Percentiles rank a stretch among this genome's conserved stretches.
Evolutionary conservation across 73 alveolate species (phyloP).

Genomic region (Paraurostyla sp.): DNA sequence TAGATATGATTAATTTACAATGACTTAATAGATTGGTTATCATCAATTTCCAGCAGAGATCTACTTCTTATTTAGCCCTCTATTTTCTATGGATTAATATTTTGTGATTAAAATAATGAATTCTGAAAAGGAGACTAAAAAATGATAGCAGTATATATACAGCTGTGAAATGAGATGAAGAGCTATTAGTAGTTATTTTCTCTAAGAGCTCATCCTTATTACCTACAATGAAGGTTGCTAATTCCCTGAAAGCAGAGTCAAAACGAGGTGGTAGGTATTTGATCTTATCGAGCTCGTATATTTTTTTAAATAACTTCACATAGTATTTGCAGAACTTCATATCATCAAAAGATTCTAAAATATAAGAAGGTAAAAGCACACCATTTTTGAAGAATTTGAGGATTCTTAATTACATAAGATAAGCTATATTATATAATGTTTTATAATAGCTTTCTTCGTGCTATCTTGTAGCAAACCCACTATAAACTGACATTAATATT

Average conservation of each 20-base stretch:
- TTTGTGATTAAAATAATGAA: background rate
- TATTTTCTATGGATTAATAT: background rate
- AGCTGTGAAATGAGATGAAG: background rate
- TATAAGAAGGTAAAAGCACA: background rate
- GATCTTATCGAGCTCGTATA: slow-evolving; percentile 4
- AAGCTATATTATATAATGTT: background rate
- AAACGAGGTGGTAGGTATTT: slow-evolving; percentile 17
- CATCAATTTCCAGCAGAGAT: background rate
- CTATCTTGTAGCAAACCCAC: slow-evolving; percentile 18
- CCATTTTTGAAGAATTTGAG: slow-evolving; percentile 31
- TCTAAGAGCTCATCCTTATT: background rate
- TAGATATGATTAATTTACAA: background rate
- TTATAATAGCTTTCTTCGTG: slow-evolving; percentile 6
- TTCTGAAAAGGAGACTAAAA: slow-evolving; percentile 10
- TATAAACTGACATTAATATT: slow-evolving; percentile 32
- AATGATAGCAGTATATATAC: background rate
- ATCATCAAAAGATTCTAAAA: slow-evolving; percentile 14
- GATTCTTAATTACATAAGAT: background rate
- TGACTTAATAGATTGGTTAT: background rate
- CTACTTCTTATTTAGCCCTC: background rate
- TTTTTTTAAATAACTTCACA: slow-evolving; percentile 15
- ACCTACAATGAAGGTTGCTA: background rate
- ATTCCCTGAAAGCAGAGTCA: background rate
- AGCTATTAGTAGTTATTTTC: background rate
- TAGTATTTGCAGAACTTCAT: slow-evolving; percentile 26